phyloP scores from a whole-genome alignment of 495 filamentous ascomycete genomes.

The Talaromyces thailandensis region DNA sequence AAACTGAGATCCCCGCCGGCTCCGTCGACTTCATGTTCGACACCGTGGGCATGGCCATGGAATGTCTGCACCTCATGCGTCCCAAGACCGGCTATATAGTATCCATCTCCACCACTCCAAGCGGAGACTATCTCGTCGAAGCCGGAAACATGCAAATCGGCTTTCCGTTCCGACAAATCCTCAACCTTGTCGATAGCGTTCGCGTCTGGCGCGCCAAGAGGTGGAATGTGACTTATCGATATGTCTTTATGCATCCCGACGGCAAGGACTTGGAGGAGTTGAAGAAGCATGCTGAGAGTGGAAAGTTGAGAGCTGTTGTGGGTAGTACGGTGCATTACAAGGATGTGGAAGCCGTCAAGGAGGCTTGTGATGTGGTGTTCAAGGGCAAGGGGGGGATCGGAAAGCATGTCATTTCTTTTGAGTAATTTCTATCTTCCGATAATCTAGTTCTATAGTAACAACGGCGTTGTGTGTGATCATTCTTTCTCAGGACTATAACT shows the following conservation, averaged over 20 bases:
- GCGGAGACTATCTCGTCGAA: constrained; percentile 12
- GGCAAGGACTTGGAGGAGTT: constrained; percentile 32
- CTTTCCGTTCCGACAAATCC: not conserved
- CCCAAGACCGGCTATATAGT: constrained; percentile 28
- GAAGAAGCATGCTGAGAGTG: constrained; percentile 32
- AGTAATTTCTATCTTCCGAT: not conserved
- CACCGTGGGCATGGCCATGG: constrained; percentile 3
- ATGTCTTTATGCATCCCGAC: constrained; percentile 36
- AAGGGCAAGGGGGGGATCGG: constrained; percentile 1
- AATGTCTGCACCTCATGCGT: constrained; percentile 16
- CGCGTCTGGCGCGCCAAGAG: not conserved
- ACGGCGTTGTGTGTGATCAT: not conserved
- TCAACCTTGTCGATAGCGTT: constrained; percentile 1
- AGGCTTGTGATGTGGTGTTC: constrained; percentile 5
- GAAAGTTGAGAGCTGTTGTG: constrained; percentile 25
- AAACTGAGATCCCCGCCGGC: constrained; percentile 2
- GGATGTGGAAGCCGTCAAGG: constrained; percentile 2
- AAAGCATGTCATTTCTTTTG: constrained; percentile 4
- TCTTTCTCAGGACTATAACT: no score
- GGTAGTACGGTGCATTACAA: constrained; percentile 25
- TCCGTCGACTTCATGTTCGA: constrained; percentile 8
- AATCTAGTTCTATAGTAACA: not conserved
- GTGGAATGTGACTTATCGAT: constrained; percentile 24
- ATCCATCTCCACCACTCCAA: constrained; percentile 30
- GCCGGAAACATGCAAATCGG: not conserved